phyloP scores from a whole-genome alignment of 805 yeast genomes.

The Kluyveromyces siamensis region DNA sequence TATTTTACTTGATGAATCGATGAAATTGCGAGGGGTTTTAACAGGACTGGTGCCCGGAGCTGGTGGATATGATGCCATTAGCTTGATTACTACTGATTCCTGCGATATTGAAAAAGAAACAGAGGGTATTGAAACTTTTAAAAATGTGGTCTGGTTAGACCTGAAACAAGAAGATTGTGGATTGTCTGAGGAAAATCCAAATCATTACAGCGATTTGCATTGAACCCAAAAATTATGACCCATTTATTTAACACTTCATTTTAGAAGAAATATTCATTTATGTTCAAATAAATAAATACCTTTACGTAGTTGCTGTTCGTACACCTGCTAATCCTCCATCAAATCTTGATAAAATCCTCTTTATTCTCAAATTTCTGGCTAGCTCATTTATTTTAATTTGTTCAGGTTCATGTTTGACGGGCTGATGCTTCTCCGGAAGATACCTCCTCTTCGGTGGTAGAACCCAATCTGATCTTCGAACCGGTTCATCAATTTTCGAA shows the following conservation, averaged over 20 bases:
- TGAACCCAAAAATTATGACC: not conserved
- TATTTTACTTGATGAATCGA: conserved; percentile 48
- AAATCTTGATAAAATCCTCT: conserved; percentile 20
- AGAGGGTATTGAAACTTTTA: conserved; percentile 25
- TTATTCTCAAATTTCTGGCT: conserved; percentile 16
- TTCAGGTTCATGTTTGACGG: conserved; percentile 23
- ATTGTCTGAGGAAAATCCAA: conserved; percentile 37
- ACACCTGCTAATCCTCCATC: conserved; percentile 30
- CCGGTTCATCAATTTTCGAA: conserved; percentile 21
- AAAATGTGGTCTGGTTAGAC: conserved; percentile 57
- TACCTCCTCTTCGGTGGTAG: conserved; percentile 23
- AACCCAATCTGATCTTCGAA: conserved; percentile 29
- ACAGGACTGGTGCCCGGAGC: conserved; percentile 99
- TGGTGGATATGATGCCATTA: conserved; percentile 92
- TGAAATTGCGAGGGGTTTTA: conserved; percentile 58
- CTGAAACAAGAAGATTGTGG: conserved; percentile 57
- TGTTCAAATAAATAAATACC: not conserved
- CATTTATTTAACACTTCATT: no score
- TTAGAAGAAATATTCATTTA: not conserved
- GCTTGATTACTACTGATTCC: conserved; percentile 51
- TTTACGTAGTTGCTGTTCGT: conserved; percentile 10
- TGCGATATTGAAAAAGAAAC: conserved; percentile 29
- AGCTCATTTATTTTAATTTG: conserved; percentile 26
- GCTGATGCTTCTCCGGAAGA: conserved; percentile 26
- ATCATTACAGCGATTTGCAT: conserved; percentile 17